Conservation (phyloP, 2,329 filamentous ascomycete genomes). For the Oidium heveae region DNA sequence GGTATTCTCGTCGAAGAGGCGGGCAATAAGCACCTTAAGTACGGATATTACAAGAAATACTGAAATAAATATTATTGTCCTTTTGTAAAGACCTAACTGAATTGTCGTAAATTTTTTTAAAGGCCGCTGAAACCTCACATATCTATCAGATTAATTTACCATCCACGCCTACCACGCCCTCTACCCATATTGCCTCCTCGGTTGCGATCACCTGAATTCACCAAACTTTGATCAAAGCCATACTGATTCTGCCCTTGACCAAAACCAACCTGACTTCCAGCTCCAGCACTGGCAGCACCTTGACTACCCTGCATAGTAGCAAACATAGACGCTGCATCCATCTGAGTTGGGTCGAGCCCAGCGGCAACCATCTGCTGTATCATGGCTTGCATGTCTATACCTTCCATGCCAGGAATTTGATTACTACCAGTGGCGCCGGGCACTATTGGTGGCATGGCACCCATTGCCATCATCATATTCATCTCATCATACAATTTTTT, state of each 20-base stretch:
- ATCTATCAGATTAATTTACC: neutral
- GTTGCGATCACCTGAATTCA: conserved; percentile 8
- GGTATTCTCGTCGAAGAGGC: too few relatives aligned
- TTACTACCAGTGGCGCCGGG: conserved; percentile 14
- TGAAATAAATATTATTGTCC: too few relatives aligned
- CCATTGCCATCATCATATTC: conserved; percentile 40
- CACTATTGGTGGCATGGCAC: conserved; percentile 22
- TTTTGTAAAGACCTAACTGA: too few relatives aligned
- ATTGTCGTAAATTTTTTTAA: too few relatives aligned
- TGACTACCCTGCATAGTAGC: conserved; percentile 26
- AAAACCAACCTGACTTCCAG: conserved; percentile 26
- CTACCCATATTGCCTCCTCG: conserved; percentile 14
- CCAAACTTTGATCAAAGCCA: conserved; percentile 13
- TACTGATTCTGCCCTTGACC: conserved; percentile 13
- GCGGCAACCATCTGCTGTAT: conserved; percentile 45
- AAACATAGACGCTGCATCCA: conserved; percentile 39
- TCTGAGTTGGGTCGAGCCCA: conserved; percentile 39
- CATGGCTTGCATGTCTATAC: conserved; percentile 44
- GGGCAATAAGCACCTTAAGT: too few relatives aligned
- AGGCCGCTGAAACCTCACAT: too few relatives aligned
- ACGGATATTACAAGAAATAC: too few relatives aligned
- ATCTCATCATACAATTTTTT: conserved; percentile 62
- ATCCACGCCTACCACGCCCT: conserved; percentile 12
- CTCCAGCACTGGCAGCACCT: conserved; percentile 18
- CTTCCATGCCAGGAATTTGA: conserved; percentile 31